These are phyloP conservation scores for Lepidopterella palustris DNA, from an alignment of 495 filamentous ascomycete species.

Conservation along the genomic window DNA sequence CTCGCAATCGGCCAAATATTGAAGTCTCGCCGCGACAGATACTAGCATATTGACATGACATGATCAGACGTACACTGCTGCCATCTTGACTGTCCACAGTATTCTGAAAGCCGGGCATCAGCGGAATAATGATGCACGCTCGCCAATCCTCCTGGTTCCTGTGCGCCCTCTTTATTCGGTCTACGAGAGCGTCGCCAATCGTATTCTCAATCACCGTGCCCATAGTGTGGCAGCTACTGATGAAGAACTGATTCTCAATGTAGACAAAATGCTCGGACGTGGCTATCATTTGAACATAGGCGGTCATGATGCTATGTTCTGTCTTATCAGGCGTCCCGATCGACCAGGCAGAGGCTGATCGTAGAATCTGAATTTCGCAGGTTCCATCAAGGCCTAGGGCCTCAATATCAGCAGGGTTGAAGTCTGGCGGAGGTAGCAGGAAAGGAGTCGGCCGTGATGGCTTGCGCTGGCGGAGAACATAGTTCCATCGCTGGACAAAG, in stretches of 20 bases:
- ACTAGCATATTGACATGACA: slow-evolving; percentile 96
- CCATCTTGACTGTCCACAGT: slow-evolving; percentile 90
- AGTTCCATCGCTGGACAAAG: slow-evolving; percentile 99
- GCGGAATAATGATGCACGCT: slow-evolving; percentile 86
- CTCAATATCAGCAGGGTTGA: slow-evolving; percentile 75
- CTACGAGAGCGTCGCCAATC: slow-evolving; percentile 92
- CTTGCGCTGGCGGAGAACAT: slow-evolving; percentile 86
- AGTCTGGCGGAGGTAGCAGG: slow-evolving; percentile 88
- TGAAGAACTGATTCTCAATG: slow-evolving; percentile 99
- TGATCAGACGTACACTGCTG: slow-evolving; percentile 87
- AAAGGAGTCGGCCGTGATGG: slow-evolving; percentile 92
- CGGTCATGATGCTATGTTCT: slow-evolving; percentile 92
- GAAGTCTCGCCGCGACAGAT: slow-evolving; percentile 92
- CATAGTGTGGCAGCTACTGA: slow-evolving; percentile 85
- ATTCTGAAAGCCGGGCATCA: slow-evolving; percentile 98
- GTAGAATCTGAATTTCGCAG: slow-evolving; percentile 92
- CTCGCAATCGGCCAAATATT: slow-evolving; percentile 80
- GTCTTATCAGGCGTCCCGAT: slow-evolving; percentile 74
- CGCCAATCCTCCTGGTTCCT: slow-evolving; percentile 86
- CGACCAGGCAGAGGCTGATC: slow-evolving; percentile 86
- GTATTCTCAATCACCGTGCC: slow-evolving; percentile 82
- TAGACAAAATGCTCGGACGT: slow-evolving; percentile 96
- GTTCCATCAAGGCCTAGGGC: slow-evolving; percentile 82
- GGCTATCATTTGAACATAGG: slow-evolving; percentile 91
- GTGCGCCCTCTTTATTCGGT: slow-evolving; percentile 79